Evolutionary conservation across 495 filamentous ascomycete species (phyloP), one percentile per base, ranked within the genome.

Genomic region (Gamarada debralockiae): DNA sequence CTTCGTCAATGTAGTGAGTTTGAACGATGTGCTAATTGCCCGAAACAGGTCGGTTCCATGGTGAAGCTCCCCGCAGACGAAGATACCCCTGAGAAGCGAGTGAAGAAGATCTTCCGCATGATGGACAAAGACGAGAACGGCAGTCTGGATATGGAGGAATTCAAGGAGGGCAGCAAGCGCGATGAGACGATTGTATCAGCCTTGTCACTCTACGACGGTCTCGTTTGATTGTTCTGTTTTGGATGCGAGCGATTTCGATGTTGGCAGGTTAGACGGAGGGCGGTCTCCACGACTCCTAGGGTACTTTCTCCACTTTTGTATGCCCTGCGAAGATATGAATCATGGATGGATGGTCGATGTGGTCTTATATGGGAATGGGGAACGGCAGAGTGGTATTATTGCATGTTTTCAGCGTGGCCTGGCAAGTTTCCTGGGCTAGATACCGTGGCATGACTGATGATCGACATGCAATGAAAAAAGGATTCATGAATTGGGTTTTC

Each of bases 51-150:
- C 58, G 93, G 93, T 53, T 95, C 91, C 10, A 98, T 98, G 93
- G 93, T 97, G 65, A 97, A 97, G 70, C 79, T 98, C 23, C 95
- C 95, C 34, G 89, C 96, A 68, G 93, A 98, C 70, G 93, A 98
- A 73, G 92, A 97, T 71, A 98, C 93, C 48, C 93, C 93, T 18
- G 91, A 98, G 74, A 98, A 98, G 77, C 89, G 95, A 42, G 93
- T 98, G 23, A 82, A 77, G 65, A 98, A 98, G 76, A 98, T 98
- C 69, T 98, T 98, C 75, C 83, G 87, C 61, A 97, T 97, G 93
- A 98, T 98, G 93, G 93, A 98, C 74, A 98, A 98, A 75, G 93
- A 98, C 66, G 92, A 98, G 75, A 97, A 97, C 64, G 86, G 92
- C 53, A 90, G 84, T 64, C 72, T 96, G 47, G 86, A 95, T 40